A percentile compares a stretch with the other conserved stretches of the same genome.
phyloP scores from a whole-genome alignment of 768 basidiomycete genomes.

The Mycena rosella region DNA sequence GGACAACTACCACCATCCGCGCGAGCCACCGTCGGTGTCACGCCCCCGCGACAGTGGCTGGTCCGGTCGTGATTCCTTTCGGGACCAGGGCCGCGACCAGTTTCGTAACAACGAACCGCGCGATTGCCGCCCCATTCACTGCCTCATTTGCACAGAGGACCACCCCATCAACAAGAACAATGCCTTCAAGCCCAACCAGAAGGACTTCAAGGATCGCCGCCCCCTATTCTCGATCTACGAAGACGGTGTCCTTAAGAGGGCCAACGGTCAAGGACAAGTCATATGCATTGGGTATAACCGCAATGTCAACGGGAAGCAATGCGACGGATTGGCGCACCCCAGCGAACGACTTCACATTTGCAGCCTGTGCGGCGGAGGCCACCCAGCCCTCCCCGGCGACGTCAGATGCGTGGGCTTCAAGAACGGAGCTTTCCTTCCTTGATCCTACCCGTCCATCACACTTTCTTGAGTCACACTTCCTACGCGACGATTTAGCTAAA shows the following conservation, averaged over 20 bases:
- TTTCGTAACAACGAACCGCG: no score
- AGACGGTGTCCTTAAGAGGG: background rate
- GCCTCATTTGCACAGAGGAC: background rate
- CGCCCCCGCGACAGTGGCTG: background rate
- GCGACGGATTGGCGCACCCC: background rate
- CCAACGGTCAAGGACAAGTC: background rate
- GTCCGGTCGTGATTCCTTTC: background rate
- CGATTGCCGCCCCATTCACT: background rate
- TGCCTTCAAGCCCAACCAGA: background rate
- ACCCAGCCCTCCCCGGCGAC: background rate
- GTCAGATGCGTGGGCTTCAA: background rate
- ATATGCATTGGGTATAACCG: background rate
- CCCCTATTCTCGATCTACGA: background rate
- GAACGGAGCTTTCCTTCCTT: background rate
- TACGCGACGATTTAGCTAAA: background rate
- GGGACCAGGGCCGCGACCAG: background rate
- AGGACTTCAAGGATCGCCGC: background rate
- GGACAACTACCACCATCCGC: background rate
- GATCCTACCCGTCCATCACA: background rate
- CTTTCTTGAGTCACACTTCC: conserved; percentile 1
- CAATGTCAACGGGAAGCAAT: background rate
- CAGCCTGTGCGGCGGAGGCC: background rate
- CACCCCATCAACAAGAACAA: background rate
- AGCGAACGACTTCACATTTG: background rate
- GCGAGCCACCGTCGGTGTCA: no score